Base-by-base conservation (phyloP, 257 asterid genomes). In the Przewalskia tangutica region DNA sequence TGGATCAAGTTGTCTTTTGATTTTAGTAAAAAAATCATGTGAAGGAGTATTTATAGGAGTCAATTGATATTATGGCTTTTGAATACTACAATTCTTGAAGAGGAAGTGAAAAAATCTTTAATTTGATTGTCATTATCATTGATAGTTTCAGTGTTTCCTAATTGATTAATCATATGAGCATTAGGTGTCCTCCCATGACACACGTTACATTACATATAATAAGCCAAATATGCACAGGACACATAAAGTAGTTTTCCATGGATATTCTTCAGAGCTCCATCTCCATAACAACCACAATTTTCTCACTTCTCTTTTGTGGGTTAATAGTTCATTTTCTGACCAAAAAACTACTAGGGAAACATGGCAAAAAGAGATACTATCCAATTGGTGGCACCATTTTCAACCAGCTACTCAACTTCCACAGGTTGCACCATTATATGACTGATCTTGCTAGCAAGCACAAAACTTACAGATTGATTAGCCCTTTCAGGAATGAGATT, bases 361-460 rank as follows among this genome's bases (percentile, higher is more conserved):
- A 81, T 46, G 85, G 84, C 11, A 84, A 75, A 59, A 87, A 81
- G 85, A 88, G 77, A 44, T 89, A 87, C 83, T 95, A 87, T 86
- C 97, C 97, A 18, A 78, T 91, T n/a, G 94, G 85, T 7, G 94
- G 95, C 59, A 92, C 95, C 8, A 60, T 84, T 1, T 51, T 91
- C 13, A 82, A 92, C 79, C 94, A 91, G 84, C 89, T 92, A 51
- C 6, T 85, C 17, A 91, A 92, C 76, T 92, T 91, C 87, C 79
- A 82, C 40, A 86, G 93, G 73, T 81, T 92, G 85, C 94, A 92
- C 82, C 86, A 92, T 73, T 92, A 88, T 85, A 91, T 92, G 95
- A 90, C 94, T 54, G 92, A 90, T 71, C 90, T 92, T 44, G 92
- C 97, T 2, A 55, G 44, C 10, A 86, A 86, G 71, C 51, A 91